Percentiles rank a stretch among this genome's conserved stretches.
phyloP scores from a whole-genome alignment of 805 yeast genomes.

The Sugiyamaella mastotermitis region DNA sequence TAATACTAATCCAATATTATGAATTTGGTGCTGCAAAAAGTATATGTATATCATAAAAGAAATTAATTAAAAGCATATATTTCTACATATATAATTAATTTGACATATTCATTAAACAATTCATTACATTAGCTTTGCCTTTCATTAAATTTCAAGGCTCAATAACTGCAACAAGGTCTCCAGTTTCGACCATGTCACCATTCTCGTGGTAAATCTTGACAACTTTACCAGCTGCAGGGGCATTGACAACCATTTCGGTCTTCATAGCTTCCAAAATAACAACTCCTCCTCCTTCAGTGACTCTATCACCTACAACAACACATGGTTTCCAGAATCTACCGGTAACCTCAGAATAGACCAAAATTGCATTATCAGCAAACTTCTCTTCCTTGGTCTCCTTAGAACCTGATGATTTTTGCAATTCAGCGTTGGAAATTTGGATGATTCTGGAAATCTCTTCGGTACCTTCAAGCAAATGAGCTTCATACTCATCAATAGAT shows the following conservation, averaged over 20 bases:
- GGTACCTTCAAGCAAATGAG: slow-evolving; percentile 71
- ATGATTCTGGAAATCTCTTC: slow-evolving; percentile 82
- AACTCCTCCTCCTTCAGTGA: slow-evolving; percentile 68
- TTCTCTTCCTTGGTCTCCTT: slow-evolving; percentile 42
- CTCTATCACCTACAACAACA: slow-evolving; percentile 70
- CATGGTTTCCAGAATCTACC: slow-evolving; percentile 94
- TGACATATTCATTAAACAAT: no score
- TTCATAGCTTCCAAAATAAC: slow-evolving; percentile 97
- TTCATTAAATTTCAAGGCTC: slow-evolving; percentile 38
- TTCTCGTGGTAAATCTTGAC: slow-evolving; percentile 52
- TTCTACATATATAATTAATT: no score
- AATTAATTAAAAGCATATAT: no score
- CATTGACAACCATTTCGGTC: slow-evolving; percentile 86
- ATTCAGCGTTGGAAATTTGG: slow-evolving; percentile 72
- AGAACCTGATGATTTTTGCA: slow-evolving; percentile 43
- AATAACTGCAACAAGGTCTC: slow-evolving; percentile 85
- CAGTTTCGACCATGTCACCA: slow-evolving; percentile 97
- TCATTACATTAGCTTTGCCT: no score
- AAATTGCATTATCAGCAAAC: slow-evolving; percentile 71
- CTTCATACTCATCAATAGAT: slow-evolving; percentile 62
- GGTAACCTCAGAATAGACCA: slow-evolving; percentile 91
- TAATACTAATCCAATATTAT: no score
- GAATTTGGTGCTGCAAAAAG: no score
- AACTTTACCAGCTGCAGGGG: slow-evolving; percentile 42
- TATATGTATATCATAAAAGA: no score